A percentile compares a stretch with the other conserved stretches of the same genome.
phyloP scores from a whole-genome alignment of 371 early-diverging fungal genomes.

The Mortierella sp. region DNA sequence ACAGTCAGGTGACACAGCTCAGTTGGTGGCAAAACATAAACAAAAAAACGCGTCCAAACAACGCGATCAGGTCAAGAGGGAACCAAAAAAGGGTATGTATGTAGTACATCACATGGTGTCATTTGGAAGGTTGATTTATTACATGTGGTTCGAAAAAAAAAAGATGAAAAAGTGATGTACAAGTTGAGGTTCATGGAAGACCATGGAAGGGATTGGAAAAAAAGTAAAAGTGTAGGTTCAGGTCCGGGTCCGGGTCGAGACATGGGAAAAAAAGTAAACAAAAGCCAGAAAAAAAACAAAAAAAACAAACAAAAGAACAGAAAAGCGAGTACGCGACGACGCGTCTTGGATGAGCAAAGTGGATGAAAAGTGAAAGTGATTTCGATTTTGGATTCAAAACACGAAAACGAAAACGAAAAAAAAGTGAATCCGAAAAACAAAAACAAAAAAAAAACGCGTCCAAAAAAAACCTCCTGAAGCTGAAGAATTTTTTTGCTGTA shows the following conservation, averaged over 20 bases:
- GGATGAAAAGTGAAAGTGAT: slow-evolving; percentile 8
- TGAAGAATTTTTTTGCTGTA: neutral
- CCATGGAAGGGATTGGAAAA: slow-evolving; percentile 17
- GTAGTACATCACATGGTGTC: neutral
- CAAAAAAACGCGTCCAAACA: neutral
- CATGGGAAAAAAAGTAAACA: slow-evolving; percentile 17
- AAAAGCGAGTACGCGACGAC: slow-evolving; percentile 5
- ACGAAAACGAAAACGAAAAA: neutral
- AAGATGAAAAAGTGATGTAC: slow-evolving; percentile 31
- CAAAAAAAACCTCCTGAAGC: neutral
- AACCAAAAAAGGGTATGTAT: neutral
- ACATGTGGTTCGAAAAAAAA: slow-evolving; percentile 9
- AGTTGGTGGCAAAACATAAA: neutral
- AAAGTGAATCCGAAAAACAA: neutral
- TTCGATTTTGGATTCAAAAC: slow-evolving; percentile 12
- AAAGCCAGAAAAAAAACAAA: neutral
- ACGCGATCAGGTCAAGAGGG: neutral
- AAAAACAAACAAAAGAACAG: neutral
- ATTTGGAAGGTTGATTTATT: slow-evolving; percentile 22
- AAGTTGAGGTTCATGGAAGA: slow-evolving; percentile 22
- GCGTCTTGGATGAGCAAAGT: slow-evolving; percentile 5
- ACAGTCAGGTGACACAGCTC: neutral
- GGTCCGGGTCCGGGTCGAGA: slow-evolving; percentile 5
- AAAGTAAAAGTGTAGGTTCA: neutral
- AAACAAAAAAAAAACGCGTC: slow-evolving; percentile 24